Conservation (phyloP, 495 filamentous ascomycete genomes). For the Aspergillus funiculosus region DNA sequence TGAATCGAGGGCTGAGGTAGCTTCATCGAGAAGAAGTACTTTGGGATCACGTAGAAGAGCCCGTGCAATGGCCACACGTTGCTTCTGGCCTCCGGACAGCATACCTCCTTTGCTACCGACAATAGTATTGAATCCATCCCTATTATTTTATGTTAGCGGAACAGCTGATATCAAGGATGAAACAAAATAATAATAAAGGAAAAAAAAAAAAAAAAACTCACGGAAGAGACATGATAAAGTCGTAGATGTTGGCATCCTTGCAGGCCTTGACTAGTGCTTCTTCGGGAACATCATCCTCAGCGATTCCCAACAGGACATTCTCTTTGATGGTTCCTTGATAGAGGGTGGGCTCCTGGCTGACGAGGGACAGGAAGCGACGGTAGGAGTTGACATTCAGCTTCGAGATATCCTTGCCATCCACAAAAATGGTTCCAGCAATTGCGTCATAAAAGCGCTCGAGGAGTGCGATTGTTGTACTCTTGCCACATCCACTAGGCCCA, state of each 20-base stretch:
- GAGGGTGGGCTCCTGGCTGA: constrained; percentile 80
- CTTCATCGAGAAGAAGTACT: constrained; percentile 73
- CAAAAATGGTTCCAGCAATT: constrained; percentile 60
- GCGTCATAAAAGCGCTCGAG: constrained; percentile 85
- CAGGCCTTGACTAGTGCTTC: constrained; percentile 68
- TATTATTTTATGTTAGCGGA: constrained; percentile 31
- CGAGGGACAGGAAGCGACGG: constrained; percentile 67
- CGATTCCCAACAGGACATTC: constrained; percentile 69
- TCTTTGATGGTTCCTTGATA: constrained; percentile 83
- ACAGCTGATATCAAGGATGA: background rate
- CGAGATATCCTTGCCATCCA: constrained; percentile 71
- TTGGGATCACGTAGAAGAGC: constrained; percentile 67
- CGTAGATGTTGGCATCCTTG: constrained; percentile 86
- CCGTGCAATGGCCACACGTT: constrained; percentile 71
- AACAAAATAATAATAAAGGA: background rate
- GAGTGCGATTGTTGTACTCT: constrained; percentile 73
- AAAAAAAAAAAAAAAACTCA: constrained; percentile 21
- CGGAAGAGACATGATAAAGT: constrained; percentile 74
- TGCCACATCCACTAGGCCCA: constrained; percentile 76
- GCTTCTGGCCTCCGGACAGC: constrained; percentile 79
- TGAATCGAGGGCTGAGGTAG: constrained; percentile 74
- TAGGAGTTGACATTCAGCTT: constrained; percentile 73
- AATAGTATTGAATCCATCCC: constrained; percentile 67
- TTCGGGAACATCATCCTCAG: constrained; percentile 58
- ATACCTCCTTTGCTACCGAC: constrained; percentile 73